phyloP scores from a whole-genome alignment of 164 flowering plant species.

The Tetracentron sinense region DNA sequence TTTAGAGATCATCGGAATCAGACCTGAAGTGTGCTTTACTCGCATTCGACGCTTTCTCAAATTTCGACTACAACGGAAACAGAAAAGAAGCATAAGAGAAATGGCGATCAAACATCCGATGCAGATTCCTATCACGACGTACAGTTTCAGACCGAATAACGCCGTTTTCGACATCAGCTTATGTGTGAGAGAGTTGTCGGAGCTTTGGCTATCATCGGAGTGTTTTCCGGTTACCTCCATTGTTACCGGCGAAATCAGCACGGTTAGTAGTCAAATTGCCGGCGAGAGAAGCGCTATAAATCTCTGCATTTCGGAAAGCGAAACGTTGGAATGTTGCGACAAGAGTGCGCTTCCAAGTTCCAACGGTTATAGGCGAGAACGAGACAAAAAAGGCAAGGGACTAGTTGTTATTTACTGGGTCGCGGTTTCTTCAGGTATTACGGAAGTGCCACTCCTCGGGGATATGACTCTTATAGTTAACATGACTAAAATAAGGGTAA shows the following conservation, averaged over 20 bases:
- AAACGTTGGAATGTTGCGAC: constrained; percentile 1
- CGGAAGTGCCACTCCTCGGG: constrained; percentile 12
- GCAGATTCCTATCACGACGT: constrained; percentile 32
- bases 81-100: constrained; percentile 26
- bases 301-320: constrained; percentile 10
- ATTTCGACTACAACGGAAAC: constrained; percentile 27
- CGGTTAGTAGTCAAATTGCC: no score
- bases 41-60: constrained; percentile 35
- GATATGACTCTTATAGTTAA: no score
- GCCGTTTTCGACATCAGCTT: constrained; percentile 32
- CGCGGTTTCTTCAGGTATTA: not conserved
- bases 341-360: constrained; percentile 7
- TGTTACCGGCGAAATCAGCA: not conserved
- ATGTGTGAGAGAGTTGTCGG: not conserved
- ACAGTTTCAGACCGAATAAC: constrained; percentile 42
- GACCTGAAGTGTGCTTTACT: constrained; percentile 44
- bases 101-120: constrained; percentile 16
- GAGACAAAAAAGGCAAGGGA: not conserved
- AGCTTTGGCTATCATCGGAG: no score
- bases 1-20: constrained; percentile 42
- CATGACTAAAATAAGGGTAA: not conserved
- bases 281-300: not conserved
- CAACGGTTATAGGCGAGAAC: not conserved
- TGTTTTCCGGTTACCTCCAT: not conserved
- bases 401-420: constrained; percentile 7